A percentile compares a stretch with the other conserved stretches of the same genome.
phyloP scores from a whole-genome alignment of 345 rosid genomes.

The Hibiscus syriacus region DNA sequence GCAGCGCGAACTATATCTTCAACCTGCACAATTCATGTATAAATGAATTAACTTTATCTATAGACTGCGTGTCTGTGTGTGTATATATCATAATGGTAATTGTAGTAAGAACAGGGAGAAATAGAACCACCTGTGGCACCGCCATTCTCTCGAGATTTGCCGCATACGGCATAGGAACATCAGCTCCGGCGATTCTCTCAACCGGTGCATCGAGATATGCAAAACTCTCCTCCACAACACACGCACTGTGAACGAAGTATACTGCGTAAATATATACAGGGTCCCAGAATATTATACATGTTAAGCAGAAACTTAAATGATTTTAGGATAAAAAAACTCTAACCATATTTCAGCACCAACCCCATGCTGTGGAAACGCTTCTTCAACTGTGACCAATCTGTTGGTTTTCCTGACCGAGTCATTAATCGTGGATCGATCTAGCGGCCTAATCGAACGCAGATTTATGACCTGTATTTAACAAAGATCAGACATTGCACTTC shows the following conservation, averaged over 20 bases:
- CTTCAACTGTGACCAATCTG: constrained; percentile 91
- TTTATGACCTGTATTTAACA: constrained; percentile 54
- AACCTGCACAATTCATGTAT: not conserved
- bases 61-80: too few relatives aligned
- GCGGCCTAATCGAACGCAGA: constrained; percentile 79
- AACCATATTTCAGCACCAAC: constrained; percentile 82
- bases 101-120: not conserved
- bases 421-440: constrained; percentile 74
- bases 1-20: not conserved
- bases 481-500: not conserved
- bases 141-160: constrained; percentile 85
- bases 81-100: not conserved
- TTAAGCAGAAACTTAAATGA: not conserved
- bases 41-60: not conserved
- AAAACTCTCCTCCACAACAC: constrained; percentile 82
- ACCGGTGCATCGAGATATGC: constrained; percentile 81
- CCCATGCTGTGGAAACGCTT: constrained; percentile 92
- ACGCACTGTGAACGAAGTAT: constrained; percentile 34
- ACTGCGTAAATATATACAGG: not conserved
- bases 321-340: not conserved
- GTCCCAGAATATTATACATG: not conserved
- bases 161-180: constrained; percentile 90
- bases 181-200: constrained; percentile 86
- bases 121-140: constrained; percentile 61
- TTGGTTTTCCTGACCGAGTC: constrained; percentile 89